phyloP scores from a whole-genome alignment of 495 filamentous ascomycete genomes.

The Thermothielavioides terrestris region DNA sequence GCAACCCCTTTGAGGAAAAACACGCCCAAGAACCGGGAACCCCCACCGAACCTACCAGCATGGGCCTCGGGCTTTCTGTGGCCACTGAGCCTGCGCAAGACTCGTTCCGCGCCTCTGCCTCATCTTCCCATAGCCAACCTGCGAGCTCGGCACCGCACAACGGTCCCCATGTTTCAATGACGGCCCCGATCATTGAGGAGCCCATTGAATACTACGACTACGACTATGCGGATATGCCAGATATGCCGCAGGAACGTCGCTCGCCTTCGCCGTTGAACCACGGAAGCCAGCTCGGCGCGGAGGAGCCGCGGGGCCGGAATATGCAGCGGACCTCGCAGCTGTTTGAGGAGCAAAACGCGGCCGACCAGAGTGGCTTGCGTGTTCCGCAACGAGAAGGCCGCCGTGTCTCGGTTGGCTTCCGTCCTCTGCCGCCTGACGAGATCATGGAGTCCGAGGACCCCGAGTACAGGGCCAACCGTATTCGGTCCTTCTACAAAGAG shows the following conservation, averaged over 20 bases:
- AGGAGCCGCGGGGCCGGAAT: conserved; percentile 23
- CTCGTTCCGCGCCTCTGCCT: conserved; percentile 15
- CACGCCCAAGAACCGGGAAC: conserved; percentile 10
- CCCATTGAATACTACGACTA: conserved; percentile 24
- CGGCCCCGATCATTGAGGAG: conserved; percentile 18
- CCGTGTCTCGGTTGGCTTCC: conserved; percentile 77
- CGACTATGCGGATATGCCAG: conserved; percentile 12
- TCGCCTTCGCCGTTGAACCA: conserved; percentile 6
- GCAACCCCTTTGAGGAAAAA: conserved; percentile 15
- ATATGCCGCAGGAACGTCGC: conserved; percentile 6
- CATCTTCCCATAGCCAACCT: conserved; percentile 7
- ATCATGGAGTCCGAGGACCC: conserved; percentile 67
- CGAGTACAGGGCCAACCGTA: conserved; percentile 89
- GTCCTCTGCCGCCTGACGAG: conserved; percentile 81
- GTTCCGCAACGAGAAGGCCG: conserved; percentile 55
- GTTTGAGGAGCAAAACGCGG: conserved; percentile 27
- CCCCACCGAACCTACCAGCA: conserved; percentile 6
- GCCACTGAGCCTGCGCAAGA: conserved; percentile 13
- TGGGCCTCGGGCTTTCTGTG: conserved; percentile 17
- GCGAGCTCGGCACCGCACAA: conserved; percentile 6
- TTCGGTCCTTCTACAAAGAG: conserved; percentile 98
- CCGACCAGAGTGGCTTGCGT: conserved; percentile 36
- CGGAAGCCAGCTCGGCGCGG: conserved; percentile 11
- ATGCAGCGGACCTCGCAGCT: conserved; percentile 32
- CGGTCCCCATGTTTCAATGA: neutral